phyloP scores from a whole-genome alignment of 805 yeast genomes.

The Lachancea mirantina region DNA sequence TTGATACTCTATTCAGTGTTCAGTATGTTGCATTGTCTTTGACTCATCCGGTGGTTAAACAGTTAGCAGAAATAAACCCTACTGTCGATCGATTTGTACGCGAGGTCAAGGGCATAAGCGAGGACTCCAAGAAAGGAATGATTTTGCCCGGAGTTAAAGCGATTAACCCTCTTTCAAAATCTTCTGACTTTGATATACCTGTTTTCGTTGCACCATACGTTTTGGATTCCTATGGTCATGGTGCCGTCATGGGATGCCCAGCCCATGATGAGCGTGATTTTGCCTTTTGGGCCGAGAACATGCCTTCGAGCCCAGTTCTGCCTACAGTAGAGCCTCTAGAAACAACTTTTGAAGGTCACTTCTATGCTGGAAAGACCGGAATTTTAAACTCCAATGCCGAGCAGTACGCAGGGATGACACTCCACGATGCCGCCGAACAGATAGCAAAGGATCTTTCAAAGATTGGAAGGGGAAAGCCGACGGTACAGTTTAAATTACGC shows the following conservation, averaged over 20 bases:
- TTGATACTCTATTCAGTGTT: conserved; percentile 79
- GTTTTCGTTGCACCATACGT: conserved; percentile 91
- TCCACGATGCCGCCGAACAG: conserved; percentile 43
- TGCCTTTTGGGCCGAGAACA: conserved; percentile 68
- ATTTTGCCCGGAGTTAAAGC: conserved; percentile 39
- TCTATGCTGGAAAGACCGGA: conserved; percentile 40
- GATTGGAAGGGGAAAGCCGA: conserved; percentile 37
- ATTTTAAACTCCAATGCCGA: conserved; percentile 42
- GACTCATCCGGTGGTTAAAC: conserved; percentile 54
- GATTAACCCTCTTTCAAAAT: conserved; percentile 49
- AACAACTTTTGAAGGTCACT: conserved; percentile 12
- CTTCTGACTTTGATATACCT: conserved; percentile 42
- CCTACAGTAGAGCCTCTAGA: conserved; percentile 41
- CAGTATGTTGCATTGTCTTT: conserved; percentile 76
- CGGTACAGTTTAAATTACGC: conserved; percentile 58
- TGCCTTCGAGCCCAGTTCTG: conserved; percentile 37
- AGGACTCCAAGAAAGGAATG: conserved; percentile 56
- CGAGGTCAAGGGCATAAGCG: conserved; percentile 31
- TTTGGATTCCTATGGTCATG: conserved; percentile 58
- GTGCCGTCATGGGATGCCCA: conserved; percentile 98
- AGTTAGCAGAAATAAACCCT: conserved; percentile 33
- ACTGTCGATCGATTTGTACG: conserved; percentile 43
- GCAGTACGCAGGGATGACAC: conserved; percentile 42
- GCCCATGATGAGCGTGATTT: conserved; percentile 84
- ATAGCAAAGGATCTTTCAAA: conserved; percentile 39